Evolutionary conservation across 306 rosid genomes (phyloP).

Genomic region (Prunus mira): DNA sequence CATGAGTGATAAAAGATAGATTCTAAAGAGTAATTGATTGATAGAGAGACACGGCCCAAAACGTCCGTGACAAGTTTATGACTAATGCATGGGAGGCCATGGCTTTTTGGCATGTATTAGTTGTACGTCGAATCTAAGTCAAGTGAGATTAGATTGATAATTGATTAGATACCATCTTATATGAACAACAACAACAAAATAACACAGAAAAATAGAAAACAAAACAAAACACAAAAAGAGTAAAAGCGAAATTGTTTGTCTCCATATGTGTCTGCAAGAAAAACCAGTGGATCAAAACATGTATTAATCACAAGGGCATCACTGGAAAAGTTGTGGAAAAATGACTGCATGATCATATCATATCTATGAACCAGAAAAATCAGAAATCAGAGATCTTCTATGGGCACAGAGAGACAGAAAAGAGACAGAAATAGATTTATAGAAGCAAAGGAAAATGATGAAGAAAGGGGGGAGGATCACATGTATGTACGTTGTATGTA

Average conservation of each 20-base stretch:
- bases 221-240: background rate
- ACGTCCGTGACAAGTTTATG: too few species aligned
- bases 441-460: too few species aligned
- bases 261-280: too few species aligned
- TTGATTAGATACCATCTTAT: too few species aligned
- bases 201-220: background rate
- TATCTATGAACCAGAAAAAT: background rate
- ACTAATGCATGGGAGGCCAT: too few species aligned
- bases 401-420: conserved; percentile 1
- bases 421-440: background rate
- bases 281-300: too few species aligned
- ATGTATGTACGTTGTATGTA: background rate
- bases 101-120: too few species aligned
- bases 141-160: too few species aligned
- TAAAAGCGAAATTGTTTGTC: background rate
- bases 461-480: background rate
- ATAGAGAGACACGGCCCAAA: too few species aligned
- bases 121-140: too few species aligned
- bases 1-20: too few species aligned
- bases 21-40: too few species aligned
- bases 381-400: background rate
- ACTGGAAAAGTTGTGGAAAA: background rate
- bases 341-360: background rate
- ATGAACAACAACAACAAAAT: background rate
- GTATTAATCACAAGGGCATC: background rate